phyloP scores from a whole-genome alignment of 495 filamentous ascomycete genomes.

The Xylaria grammica region DNA sequence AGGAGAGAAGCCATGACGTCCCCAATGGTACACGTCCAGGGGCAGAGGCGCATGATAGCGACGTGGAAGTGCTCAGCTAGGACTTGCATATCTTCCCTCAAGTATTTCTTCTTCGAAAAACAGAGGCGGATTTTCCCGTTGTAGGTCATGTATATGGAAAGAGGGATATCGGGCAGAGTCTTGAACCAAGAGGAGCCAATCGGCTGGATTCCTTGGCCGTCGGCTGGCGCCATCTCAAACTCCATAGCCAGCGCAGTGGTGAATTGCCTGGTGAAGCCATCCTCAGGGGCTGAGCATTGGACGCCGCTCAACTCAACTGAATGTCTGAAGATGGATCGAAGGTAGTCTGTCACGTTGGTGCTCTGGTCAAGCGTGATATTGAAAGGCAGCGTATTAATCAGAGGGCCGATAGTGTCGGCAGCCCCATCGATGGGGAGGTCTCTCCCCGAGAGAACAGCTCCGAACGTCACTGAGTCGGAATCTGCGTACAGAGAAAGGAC shows the following conservation, averaged over 20 bases:
- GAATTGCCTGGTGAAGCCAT: conserved; percentile 20
- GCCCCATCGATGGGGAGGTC: conserved; percentile 41
- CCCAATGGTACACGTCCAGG: background rate
- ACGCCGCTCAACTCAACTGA: background rate
- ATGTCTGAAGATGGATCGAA: conserved; percentile 7
- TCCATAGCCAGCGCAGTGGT: conserved; percentile 10
- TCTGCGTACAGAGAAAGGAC: conserved; percentile 22
- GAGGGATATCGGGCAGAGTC: conserved; percentile 8
- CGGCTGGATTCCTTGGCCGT: conserved; percentile 26
- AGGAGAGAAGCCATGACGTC: background rate
- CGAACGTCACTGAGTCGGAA: conserved; percentile 48
- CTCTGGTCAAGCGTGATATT: background rate
- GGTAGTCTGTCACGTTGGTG: background rate
- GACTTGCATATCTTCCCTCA: background rate
- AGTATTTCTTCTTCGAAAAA: background rate
- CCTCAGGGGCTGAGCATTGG: conserved; percentile 12
- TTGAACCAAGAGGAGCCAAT: conserved; percentile 21
- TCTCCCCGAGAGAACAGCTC: conserved; percentile 52
- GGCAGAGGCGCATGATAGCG: conserved; percentile 6
- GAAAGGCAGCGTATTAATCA: conserved; percentile 35
- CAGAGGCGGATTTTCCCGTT: background rate
- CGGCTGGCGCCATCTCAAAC: conserved; percentile 3
- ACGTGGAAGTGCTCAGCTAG: background rate
- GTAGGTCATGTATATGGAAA: conserved; percentile 5
- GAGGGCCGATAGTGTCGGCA: conserved; percentile 30